Evolutionary conservation across 2,329 filamentous ascomycete species (phyloP).

Genomic region (Piedraia hortae): DNA sequence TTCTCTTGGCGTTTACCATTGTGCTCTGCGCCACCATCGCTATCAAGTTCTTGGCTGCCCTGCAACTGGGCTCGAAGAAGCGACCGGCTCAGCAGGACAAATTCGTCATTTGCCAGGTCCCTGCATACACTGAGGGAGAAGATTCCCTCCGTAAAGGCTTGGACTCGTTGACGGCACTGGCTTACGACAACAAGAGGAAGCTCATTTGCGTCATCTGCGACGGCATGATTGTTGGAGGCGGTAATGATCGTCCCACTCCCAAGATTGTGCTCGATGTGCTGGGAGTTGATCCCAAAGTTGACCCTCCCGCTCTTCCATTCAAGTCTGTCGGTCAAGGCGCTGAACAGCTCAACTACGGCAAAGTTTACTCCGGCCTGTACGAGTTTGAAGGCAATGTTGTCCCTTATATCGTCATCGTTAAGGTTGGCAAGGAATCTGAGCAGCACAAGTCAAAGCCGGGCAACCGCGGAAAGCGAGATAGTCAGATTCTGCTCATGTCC

Average conservation of each 20-base stretch:
- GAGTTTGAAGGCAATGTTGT: constrained; percentile 95
- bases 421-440: constrained; percentile 91
- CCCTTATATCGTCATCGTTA: constrained; percentile 83
- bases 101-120: constrained; percentile 95
- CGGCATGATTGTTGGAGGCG: constrained; percentile 83
- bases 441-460: constrained; percentile 75
- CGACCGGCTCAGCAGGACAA: constrained; percentile 82
- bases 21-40: constrained; percentile 54
- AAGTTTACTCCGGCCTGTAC: constrained; percentile 93
- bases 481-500: constrained; percentile 81
- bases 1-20: constrained; percentile 66
- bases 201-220: constrained; percentile 91
- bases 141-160: constrained; percentile 79
- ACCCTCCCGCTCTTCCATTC: constrained; percentile 81
- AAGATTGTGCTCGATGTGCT: constrained; percentile 96
- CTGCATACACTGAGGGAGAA: constrained; percentile 93
- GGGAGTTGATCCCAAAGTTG: constrained; percentile 86
- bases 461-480: constrained; percentile 95
- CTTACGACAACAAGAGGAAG: constrained; percentile 97
- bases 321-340: constrained; percentile 70
- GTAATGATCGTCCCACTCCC: constrained; percentile 86
- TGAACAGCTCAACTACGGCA: constrained; percentile 91
- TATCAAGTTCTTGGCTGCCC: constrained; percentile 71
- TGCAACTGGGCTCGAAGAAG: constrained; percentile 80
- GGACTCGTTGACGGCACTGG: constrained; percentile 75